Evolutionary conservation across 257 asterid genomes (phyloP).

Genomic region (Leptodermis oblonga): DNA sequence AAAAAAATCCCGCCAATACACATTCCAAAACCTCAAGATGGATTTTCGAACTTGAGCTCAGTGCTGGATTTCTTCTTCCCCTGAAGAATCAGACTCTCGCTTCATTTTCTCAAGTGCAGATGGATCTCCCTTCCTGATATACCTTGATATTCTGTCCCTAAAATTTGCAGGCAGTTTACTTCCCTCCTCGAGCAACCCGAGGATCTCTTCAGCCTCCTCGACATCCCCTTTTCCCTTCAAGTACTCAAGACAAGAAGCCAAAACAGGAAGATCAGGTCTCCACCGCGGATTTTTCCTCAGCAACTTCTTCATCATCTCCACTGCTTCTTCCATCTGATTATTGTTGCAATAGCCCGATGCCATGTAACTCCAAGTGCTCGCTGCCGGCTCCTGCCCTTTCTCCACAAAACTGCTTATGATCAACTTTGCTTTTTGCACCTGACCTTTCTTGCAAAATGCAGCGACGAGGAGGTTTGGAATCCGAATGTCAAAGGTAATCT

Average conservation of each 20-base stretch:
- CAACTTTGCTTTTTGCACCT: constrained; percentile 33
- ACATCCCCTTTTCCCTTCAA: constrained; percentile 36
- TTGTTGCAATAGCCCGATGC: constrained; percentile 33
- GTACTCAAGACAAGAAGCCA: constrained; percentile 40
- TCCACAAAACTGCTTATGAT: constrained; percentile 22
- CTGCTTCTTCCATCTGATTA: constrained; percentile 41
- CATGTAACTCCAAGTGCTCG: constrained; percentile 41
- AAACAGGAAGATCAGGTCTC: constrained; percentile 25
- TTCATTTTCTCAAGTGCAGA: constrained; percentile 8
- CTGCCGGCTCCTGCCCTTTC: constrained; percentile 26
- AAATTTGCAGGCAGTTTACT: constrained; percentile 22
- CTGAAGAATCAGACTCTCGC: background rate
- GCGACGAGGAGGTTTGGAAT: constrained; percentile 29
- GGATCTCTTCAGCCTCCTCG: constrained; percentile 24
- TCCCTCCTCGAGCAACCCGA: constrained; percentile 27
- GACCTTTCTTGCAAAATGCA: constrained; percentile 44
- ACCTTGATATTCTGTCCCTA: constrained; percentile 24
- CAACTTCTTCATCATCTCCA: constrained; percentile 31
- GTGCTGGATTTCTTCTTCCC: background rate
- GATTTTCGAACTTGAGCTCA: background rate
- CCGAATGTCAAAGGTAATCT: constrained; percentile 21
- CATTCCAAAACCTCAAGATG: background rate
- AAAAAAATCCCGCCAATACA: background rate
- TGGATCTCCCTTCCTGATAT: constrained; percentile 15
- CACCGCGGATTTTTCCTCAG: constrained; percentile 8